Base-by-base conservation (phyloP, 371 early-diverging fungal genomes). In the Apophysomyces elegans region DNA sequence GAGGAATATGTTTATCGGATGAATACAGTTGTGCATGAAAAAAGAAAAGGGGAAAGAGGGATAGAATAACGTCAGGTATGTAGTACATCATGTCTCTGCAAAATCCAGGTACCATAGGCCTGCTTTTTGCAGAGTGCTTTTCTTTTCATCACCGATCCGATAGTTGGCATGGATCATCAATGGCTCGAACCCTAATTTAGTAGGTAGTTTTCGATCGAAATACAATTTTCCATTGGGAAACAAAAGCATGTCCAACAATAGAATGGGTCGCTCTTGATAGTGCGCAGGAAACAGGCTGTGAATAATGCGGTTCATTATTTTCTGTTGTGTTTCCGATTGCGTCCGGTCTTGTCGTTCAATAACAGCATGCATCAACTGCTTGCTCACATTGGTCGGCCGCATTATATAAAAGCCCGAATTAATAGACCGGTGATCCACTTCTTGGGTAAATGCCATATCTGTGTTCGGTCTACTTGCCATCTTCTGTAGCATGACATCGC, bases 341-440 rank as follows among this genome's bases (percentile, higher is more conserved):
- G 66, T 66, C 8, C 37, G 43, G 37, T 73, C 73, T 32, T 73
- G 73, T 7, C 60, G 63, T 11, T 56, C 45, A 13, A 73, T 61
- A 18, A 68, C 61, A 8, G 39, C 47, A 7, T 59, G 18, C 47
- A 73, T 65, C n/a, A 73, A 32, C 37, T 65, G 69, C 37, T 66
- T 69, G 37, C 66, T 64, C 13, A 43, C 41, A 2, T 56, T 21
- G 0, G 70, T 63, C 0, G 73, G 69, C 3, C 46, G 37, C 62
- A 73, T 73, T 16, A 73, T 38, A 18, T 69, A 73, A 21, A 73
- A 73, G 5, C 69, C 73, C 18, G 70, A 69, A 32, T 73, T 73
- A 58, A 73, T 57, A 2, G 63, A 47, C 8, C 44, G 58, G 4
- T 69, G 66, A 26, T 69, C 69, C 1, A 66, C 62, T 58, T 73